Conservation (phyloP, 139 green algal species). For the Trebouxia sp. region DNA sequence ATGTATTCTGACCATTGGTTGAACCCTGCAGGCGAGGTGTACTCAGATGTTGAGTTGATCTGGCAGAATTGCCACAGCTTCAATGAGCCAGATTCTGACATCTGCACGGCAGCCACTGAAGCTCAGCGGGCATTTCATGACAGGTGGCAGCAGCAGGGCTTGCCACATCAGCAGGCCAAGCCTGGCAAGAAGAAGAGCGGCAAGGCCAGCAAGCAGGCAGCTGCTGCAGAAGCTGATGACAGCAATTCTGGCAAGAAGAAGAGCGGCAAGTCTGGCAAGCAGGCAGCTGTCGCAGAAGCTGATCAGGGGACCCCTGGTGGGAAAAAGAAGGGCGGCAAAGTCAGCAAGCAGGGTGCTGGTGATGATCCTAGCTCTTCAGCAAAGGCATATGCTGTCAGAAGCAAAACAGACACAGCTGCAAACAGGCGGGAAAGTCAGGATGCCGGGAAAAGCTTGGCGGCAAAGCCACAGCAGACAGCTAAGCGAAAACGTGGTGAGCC, state of each 20-base stretch:
- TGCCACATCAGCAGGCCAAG: neutral
- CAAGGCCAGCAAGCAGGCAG: neutral
- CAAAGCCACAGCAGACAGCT: neutral
- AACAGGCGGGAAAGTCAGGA: neutral
- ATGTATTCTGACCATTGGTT: neutral
- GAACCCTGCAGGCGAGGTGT: constrained; percentile 31
- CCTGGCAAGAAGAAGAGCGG: neutral
- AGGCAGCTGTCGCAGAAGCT: no score
- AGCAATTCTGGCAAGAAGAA: neutral
- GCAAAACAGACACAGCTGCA: neutral
- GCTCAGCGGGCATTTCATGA: constrained; percentile 25
- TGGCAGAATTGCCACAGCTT: constrained; percentile 54
- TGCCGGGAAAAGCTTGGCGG: neutral
- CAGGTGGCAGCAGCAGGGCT: constrained; percentile 26
- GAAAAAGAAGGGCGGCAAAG: neutral
- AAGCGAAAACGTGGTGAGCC: neutral
- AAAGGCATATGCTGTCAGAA: neutral
- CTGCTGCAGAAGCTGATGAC: constrained; percentile 2
- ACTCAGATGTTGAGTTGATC: constrained; percentile 54
- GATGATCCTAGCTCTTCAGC: neutral
- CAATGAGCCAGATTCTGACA: constrained; percentile 38
- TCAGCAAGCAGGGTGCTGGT: neutral
- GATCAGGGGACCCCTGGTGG: no score
- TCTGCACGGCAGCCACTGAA: constrained; percentile 6
- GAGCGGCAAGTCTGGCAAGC: neutral